These are phyloP conservation scores for Linaria vulgaris DNA, from an alignment of 257 asterid genomes.

Conservation along the genomic window DNA sequence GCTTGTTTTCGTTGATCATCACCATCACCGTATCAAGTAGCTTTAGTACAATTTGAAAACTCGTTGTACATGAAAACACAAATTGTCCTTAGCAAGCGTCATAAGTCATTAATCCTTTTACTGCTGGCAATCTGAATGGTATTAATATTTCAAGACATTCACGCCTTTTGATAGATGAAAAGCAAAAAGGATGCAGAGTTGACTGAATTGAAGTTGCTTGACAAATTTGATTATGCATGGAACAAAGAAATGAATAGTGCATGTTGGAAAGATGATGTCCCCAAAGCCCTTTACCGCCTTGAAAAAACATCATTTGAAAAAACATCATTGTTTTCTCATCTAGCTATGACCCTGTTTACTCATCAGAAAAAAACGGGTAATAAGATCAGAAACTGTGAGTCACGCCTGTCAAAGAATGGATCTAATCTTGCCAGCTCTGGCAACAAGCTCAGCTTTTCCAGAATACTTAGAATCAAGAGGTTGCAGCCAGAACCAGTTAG, in stretches of 20 bases:
- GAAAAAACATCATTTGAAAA: slow-evolving; percentile 40
- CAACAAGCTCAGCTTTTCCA: slow-evolving; percentile 30
- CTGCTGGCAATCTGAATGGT: not conserved
- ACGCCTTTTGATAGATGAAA: slow-evolving; percentile 51
- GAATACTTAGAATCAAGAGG: slow-evolving; percentile 58
- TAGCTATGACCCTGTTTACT: slow-evolving; percentile 39
- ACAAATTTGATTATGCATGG: slow-evolving; percentile 88
- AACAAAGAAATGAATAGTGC: slow-evolving; percentile 75
- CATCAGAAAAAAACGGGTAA: slow-evolving; percentile 58
- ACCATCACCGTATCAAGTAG: too few species aligned
- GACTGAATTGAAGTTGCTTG: slow-evolving; percentile 76
- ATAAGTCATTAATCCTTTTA: not conserved
- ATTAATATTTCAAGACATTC: not conserved
- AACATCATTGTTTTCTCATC: slow-evolving; percentile 43
- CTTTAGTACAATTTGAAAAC: too few species aligned
- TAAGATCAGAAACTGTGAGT: slow-evolving; percentile 45
- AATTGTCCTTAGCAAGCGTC: too few species aligned
- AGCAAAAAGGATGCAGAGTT: slow-evolving; percentile 70
- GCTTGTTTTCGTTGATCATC: too few species aligned
- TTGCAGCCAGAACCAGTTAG: slow-evolving; percentile 35
- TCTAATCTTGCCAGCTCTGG: slow-evolving; percentile 25
- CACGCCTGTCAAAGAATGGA: slow-evolving; percentile 33
- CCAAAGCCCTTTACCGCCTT: slow-evolving; percentile 38
- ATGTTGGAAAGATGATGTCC: slow-evolving; percentile 68
- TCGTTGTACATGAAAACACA: too few species aligned